Conservation (phyloP, 1,284 basidiomycete genomes). For the Tylopilus sp. region DNA sequence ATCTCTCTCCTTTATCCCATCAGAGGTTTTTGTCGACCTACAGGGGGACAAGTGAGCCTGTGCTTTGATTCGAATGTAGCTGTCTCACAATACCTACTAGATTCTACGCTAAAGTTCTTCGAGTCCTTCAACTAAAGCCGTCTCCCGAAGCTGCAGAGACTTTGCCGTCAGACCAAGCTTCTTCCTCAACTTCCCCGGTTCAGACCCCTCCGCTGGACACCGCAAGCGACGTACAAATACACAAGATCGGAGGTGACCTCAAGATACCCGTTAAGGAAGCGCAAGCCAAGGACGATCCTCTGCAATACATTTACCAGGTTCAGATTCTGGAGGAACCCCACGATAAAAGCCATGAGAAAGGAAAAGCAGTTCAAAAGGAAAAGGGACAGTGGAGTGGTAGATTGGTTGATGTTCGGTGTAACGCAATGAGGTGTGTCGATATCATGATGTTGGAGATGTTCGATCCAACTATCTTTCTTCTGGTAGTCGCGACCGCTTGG, state of each 20-base stretch:
- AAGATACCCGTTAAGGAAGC: constrained; percentile 70
- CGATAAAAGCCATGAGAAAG: constrained; percentile 59
- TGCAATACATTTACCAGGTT: constrained; percentile 82
- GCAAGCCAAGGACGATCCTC: constrained; percentile 69
- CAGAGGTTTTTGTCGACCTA: constrained; percentile 81
- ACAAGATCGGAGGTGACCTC: constrained; percentile 77
- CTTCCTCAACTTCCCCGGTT: constrained; percentile 30
- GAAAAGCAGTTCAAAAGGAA: constrained; percentile 49
- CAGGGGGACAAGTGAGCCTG: constrained; percentile 69
- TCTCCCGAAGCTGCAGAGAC: constrained; percentile 43
- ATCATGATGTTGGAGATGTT: constrained; percentile 3
- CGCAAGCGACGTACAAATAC: constrained; percentile 45
- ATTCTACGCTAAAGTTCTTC: constrained; percentile 71
- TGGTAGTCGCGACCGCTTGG: constrained; percentile 82
- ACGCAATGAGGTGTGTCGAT: constrained; percentile 66
- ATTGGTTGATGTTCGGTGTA: constrained; percentile 76
- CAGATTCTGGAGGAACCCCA: constrained; percentile 77
- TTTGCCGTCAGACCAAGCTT: constrained; percentile 31
- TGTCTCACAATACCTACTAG: constrained; percentile 39
- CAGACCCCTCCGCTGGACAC: constrained; percentile 32
- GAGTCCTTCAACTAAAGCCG: constrained; percentile 67
- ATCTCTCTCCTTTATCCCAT: constrained; percentile 24
- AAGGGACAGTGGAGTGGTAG: constrained; percentile 57
- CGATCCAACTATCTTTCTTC: constrained; percentile 6
- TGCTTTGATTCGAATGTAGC: constrained; percentile 20